Conservation (phyloP, 139 green algal species). For the Dunaliella primolecta region DNA sequence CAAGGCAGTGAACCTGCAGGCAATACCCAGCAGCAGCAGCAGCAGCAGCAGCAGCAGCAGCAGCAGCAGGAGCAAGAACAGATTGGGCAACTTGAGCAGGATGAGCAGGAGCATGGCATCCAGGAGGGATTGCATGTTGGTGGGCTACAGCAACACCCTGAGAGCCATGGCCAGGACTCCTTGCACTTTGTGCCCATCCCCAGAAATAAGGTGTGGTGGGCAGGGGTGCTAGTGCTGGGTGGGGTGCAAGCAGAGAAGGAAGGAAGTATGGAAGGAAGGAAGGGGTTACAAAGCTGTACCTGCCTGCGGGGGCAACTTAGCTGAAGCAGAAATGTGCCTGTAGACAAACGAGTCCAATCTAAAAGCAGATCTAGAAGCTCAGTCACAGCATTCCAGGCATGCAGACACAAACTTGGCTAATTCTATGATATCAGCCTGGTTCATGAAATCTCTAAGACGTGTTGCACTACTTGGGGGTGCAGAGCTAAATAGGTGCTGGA, state of each 20-base stretch:
- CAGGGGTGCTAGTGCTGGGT: background rate
- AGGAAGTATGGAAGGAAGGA: background rate
- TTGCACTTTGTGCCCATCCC: background rate
- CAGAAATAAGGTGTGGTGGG: background rate
- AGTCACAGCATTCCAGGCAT: background rate
- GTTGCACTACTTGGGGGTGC: too few species aligned
- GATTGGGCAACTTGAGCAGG: constrained; percentile 5
- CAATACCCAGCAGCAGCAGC: background rate
- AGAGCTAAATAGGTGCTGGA: too few species aligned
- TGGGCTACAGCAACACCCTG: background rate
- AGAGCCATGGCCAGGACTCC: constrained; percentile 1
- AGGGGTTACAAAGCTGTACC: background rate
- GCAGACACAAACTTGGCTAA: too few species aligned
- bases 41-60: constrained; percentile 16
- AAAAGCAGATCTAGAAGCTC: background rate
- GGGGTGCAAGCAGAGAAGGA: background rate
- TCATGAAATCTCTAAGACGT: too few species aligned
- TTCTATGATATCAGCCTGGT: too few species aligned
- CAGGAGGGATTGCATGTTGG: background rate
- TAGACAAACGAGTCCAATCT: background rate
- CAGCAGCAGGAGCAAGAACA: constrained; percentile 1
- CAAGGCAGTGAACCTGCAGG: background rate
- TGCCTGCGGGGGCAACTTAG: too few species aligned
- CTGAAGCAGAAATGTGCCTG: background rate
- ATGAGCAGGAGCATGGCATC: background rate